Base-by-base conservation (phyloP, 2,329 filamentous ascomycete species). In the Leptographium lundbergii region DNA sequence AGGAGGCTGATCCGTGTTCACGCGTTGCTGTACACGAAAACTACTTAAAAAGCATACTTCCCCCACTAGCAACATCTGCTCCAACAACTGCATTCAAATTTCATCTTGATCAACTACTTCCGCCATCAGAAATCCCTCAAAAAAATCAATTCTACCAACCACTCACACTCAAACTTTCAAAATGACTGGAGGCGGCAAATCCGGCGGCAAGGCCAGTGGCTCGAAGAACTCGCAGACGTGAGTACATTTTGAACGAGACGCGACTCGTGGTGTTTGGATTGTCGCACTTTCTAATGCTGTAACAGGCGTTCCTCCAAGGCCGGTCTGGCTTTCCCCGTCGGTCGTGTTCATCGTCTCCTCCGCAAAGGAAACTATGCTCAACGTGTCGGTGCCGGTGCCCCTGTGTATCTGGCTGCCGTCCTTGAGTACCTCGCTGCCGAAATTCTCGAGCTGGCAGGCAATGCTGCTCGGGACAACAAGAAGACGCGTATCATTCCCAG, bases 141-240 rank as follows among this genome's bases (percentile, higher is more conserved):
- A 59, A 45, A 39, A 42, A 60, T 34, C 27, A 32, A 56, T 65
- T 67, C 65, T 65, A 66, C 63, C 60, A 22, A 65, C 65, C 69
- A 67, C 48, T 66, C 56, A 66, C 66, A 65, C 63, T 62, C 69
- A 68, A 67, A 66, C 69, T 58, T 74, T 83, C 87, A 96, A 89
- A 88, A 99, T 99, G 94, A 95, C 94, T 90, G 92, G 92, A 85
- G 92, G 92, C 78, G 94, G 94, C 79, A 99, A 99, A 81, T 96
- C 92, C 81, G 94, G 94, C 79, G 94, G 94, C 86, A 97, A 97
- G 88, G 91, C 92, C 82, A 92, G 88, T 81, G 91, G 91, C 81
- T 87, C 88, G 81, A 99, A 99, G 90, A 95, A 88, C 83, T 89
- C 94, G 73, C 94, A 97, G 84, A 96, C 91, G 94, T 97, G 81